phyloP scores from a whole-genome alignment of 2,329 filamentous ascomycete genomes.

The Penicillium italicum region DNA sequence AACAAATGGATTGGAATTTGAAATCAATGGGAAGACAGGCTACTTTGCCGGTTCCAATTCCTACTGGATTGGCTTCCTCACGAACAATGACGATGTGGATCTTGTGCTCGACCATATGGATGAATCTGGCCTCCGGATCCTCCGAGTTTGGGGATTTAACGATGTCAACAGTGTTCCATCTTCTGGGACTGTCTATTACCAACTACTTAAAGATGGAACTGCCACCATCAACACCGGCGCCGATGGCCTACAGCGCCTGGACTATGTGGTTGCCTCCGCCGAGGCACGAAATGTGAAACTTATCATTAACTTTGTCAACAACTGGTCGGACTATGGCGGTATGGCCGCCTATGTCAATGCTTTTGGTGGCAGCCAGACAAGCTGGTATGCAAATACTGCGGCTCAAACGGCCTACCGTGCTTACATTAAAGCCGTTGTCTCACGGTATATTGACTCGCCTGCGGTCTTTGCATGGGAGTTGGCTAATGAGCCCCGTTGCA shows the following conservation, averaged over 20 bases:
- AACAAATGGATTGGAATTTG: constrained; percentile 32
- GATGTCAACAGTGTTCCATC: constrained; percentile 43
- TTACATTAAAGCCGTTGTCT: constrained; percentile 60
- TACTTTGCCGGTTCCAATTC: constrained; percentile 51
- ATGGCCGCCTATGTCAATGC: constrained; percentile 57
- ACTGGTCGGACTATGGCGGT: constrained; percentile 66
- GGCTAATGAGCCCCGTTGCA: constrained; percentile 63
- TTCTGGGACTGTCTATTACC: constrained; percentile 46
- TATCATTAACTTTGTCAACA: constrained; percentile 59
- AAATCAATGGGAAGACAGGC: constrained; percentile 38
- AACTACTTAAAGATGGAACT: constrained; percentile 35
- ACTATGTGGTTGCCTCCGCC: constrained; percentile 60
- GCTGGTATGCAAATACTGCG: constrained; percentile 56
- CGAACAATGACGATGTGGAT: constrained; percentile 49
- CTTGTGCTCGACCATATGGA: constrained; percentile 32
- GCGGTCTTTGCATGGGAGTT: constrained; percentile 67
- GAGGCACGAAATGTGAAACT: constrained; percentile 60
- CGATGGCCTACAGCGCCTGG: constrained; percentile 61
- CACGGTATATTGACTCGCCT: constrained; percentile 55
- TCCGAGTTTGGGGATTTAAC: constrained; percentile 55
- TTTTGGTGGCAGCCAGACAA: constrained; percentile 51
- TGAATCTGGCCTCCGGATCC: constrained; percentile 48
- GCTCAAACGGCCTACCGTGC: constrained; percentile 58
- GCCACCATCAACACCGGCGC: constrained; percentile 60
- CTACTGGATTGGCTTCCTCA: constrained; percentile 53